These are phyloP conservation scores for Noccaea caerulescens DNA, from an alignment of 345 rosid species.

Conservation along the genomic window DNA sequence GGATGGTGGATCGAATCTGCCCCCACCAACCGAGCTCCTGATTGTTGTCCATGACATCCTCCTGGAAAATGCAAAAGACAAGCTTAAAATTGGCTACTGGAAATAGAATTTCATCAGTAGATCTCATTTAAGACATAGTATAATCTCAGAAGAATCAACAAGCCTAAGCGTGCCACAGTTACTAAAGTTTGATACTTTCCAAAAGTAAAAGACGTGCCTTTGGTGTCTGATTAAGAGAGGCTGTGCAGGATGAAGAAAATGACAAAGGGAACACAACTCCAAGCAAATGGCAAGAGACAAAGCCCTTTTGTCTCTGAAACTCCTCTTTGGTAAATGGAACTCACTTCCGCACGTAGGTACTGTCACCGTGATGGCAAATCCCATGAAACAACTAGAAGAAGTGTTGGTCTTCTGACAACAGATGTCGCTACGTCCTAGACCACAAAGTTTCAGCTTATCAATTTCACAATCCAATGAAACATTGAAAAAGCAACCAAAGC, in stretches of 20 bases:
- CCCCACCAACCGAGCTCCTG: constrained; percentile 55
- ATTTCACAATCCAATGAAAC: constrained; percentile 18
- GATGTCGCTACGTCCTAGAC: constrained; percentile 38
- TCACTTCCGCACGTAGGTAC: constrained; percentile 40
- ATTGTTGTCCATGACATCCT: constrained; percentile 55
- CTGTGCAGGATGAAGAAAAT: constrained; percentile 42
- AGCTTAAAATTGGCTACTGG: not conserved
- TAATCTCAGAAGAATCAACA: not conserved
- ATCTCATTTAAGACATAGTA: not conserved
- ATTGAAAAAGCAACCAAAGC: not conserved
- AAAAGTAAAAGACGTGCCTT: constrained; percentile 43
- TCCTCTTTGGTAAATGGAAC: constrained; percentile 34
- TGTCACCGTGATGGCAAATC: constrained; percentile 47
- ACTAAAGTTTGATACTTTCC: not conserved
- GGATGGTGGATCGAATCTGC: constrained; percentile 66
- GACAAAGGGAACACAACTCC: constrained; percentile 45
- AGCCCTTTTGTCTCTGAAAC: constrained; percentile 42
- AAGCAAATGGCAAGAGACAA: constrained; percentile 45
- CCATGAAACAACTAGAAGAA: constrained; percentile 44
- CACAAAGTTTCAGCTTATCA: constrained; percentile 27
- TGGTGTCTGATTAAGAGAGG: constrained; percentile 45
- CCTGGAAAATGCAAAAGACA: constrained; percentile 50
- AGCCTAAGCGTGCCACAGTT: not conserved
- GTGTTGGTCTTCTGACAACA: constrained; percentile 35
- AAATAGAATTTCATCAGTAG: not conserved